Percentiles rank a stretch among this genome's conserved stretches.
Evolutionary conservation across 768 basidiomycete genomes (phyloP).

Genomic region (Lepiota venenata): DNA sequence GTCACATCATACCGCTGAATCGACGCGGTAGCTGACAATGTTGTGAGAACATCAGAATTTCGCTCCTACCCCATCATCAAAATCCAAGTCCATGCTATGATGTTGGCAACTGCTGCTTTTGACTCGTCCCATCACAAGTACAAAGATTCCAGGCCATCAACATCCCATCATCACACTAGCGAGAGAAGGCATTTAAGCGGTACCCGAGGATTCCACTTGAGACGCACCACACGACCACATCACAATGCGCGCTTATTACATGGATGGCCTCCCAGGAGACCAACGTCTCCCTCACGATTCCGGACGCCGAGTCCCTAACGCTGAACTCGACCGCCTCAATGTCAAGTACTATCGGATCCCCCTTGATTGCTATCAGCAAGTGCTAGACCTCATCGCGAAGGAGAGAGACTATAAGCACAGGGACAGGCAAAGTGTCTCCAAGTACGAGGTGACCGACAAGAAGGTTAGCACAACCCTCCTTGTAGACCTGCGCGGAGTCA

Average conservation of each 20-base stretch:
- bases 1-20: no score
- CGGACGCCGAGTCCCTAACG: constrained; percentile 50
- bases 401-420: constrained; percentile 78
- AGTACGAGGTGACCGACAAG: constrained; percentile 15
- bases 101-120: no score
- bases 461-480: neutral
- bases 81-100: no score
- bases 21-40: no score
- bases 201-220: no score
- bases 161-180: no score
- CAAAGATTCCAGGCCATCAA: no score
- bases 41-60: no score
- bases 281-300: constrained; percentile 74
- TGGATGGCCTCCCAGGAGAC: constrained; percentile 69
- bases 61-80: no score
- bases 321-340: constrained; percentile 51
- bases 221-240: neutral
- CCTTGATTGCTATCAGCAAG: constrained; percentile 49
- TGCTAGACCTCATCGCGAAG: constrained; percentile 59
- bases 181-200: no score
- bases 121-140: no score
- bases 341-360: constrained; percentile 70
- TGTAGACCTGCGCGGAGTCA: constrained; percentile 15
- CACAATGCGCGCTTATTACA: constrained; percentile 71
- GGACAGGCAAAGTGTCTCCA: constrained; percentile 75